Evolutionary conservation across 2,329 filamentous ascomycete species (phyloP), one percentile per base, ranked within the genome.

Genomic region (Allantophomopsis cytisporea): DNA sequence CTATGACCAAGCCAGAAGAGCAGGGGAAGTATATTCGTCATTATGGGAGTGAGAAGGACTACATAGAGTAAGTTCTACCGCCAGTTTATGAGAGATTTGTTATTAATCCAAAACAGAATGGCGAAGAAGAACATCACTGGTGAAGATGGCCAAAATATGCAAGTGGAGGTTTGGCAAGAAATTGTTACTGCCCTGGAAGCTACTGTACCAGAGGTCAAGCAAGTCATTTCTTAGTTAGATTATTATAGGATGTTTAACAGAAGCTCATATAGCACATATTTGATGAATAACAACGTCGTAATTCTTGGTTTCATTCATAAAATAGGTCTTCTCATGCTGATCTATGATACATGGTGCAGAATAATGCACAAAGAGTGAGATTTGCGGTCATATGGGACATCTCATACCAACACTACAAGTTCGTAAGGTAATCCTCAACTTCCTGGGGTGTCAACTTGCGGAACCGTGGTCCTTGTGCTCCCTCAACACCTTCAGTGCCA

Each of bases 381-480:
- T 31, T 15, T n/a, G 31, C 34, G 16, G 36, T 41, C 21, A n/a
- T 18, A 38, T 35, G 20, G 13, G 32, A 34, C 13, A 10, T 21
- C 36, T 52, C 78, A 12, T 28, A 28, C 23, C 8, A 3, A 10
- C 23, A 28, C 23, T 73, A 96, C 74, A 98, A 77, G 74, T 94
- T 96, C 62, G 91, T 96, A 63, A 98, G 69, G 68, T 98, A 98
- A 63, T 98, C 91, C 70, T 98, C 91, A 57, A 98, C 96, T 68
- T 98, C 91, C 66, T 94, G 86, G 56, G 94, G 87, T 54, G 76
- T 94, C 63, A 98, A 68, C 73, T 94, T 94, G 63, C 87, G 76
- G 76, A 94, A 94, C 47, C 87, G 76, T 42, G 87, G 87, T 35
- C 87, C 87, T 50, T 78, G 74, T 15, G 84, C 83, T 45, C 83